These are phyloP conservation scores for Colletotrichum sp. DNA, from an alignment of 2,329 filamentous ascomycete genomes.

Conservation along the genomic window DNA sequence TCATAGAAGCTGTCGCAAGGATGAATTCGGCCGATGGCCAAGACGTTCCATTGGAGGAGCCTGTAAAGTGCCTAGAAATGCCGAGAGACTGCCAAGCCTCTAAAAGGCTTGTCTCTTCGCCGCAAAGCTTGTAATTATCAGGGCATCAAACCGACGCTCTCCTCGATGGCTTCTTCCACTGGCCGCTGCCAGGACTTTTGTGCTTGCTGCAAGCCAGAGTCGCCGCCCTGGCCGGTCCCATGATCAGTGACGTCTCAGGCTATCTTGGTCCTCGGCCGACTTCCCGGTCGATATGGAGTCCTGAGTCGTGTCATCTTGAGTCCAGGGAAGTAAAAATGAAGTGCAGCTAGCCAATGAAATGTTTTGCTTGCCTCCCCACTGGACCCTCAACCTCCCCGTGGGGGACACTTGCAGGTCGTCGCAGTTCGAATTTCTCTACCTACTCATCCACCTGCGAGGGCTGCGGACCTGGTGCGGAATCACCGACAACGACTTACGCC, in stretches of 20 bases:
- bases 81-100: conserved; percentile 9
- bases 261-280: background rate
- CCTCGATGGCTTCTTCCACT: background rate
- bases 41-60: background rate
- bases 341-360: background rate
- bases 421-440: background rate
- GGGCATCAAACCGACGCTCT: background rate
- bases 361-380: background rate
- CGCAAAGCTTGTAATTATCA: background rate
- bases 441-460: background rate
- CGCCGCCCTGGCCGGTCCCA: background rate
- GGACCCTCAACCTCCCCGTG: background rate
- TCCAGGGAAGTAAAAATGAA: background rate
- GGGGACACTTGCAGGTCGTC: background rate
- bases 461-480: background rate
- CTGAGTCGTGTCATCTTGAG: background rate
- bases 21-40: background rate
- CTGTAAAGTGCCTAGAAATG: conserved; percentile 6
- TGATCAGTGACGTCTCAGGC: background rate
- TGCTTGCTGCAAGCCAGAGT: background rate
- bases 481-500: background rate
- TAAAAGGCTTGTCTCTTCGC: conserved; percentile 7
- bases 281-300: background rate
- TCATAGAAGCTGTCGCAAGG: background rate
- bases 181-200: background rate